A percentile compares a stretch with the other conserved stretches of the same genome.
Conservation (phyloP, 116 monocot genomes). For the Trichopus zeylanicus region DNA sequence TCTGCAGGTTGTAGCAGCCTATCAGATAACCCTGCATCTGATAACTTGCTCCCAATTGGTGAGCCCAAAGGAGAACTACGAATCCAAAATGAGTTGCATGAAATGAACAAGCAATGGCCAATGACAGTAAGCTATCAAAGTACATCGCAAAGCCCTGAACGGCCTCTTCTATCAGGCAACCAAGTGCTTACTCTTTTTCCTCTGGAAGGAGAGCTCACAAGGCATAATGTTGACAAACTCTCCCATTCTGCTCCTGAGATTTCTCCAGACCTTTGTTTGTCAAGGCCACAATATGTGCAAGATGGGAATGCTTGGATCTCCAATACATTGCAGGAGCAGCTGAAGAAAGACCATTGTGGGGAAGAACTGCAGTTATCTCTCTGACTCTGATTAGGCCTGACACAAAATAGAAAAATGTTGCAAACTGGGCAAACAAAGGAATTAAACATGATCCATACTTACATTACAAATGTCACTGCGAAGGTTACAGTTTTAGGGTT, state of each 20-base stretch:
- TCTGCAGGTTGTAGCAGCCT: too few species aligned
- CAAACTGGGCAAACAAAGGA: too few species aligned
- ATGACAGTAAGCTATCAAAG: not conserved
- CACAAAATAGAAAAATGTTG: too few species aligned
- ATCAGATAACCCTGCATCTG: too few species aligned
- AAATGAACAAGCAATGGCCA: not conserved
- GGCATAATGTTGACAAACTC: not conserved
- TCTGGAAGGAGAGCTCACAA: not conserved
- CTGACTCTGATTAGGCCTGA: too few species aligned
- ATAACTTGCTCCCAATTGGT: not conserved
- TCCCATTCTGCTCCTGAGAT: not conserved
- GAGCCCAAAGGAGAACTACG: not conserved
- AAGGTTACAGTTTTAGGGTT: too few species aligned
- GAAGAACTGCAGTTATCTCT: not conserved
- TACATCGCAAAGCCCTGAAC: not conserved
- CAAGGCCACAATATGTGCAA: constrained; percentile 1
- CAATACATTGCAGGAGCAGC: not conserved
- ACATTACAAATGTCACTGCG: too few species aligned
- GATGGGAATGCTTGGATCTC: constrained; percentile 5
- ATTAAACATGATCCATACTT: too few species aligned
- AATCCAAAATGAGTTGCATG: not conserved
- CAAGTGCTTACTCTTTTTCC: not conserved
- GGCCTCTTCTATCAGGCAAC: not conserved
- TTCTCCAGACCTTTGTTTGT: constrained; percentile 3
- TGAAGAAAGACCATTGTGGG: not conserved